Conservation (phyloP, 129 eudicot genomes). For the Escallonia herrerae region DNA sequence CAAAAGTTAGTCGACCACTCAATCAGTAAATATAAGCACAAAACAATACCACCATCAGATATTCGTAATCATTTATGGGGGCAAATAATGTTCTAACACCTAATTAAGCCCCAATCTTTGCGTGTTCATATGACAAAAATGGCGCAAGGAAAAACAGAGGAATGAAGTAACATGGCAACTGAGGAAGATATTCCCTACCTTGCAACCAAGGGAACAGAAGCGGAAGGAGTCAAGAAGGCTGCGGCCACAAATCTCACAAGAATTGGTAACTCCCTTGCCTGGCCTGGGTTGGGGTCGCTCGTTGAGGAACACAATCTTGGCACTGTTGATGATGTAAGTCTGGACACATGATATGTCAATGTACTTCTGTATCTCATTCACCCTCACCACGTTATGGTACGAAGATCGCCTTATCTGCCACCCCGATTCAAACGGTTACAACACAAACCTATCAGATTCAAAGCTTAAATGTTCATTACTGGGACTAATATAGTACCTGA, state of each 20-base stretch:
- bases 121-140: background rate
- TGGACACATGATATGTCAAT: constrained; percentile 54
- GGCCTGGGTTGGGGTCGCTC: constrained; percentile 57
- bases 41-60: background rate
- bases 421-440: background rate
- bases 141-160: constrained; percentile 7
- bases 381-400: constrained; percentile 61
- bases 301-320: constrained; percentile 50
- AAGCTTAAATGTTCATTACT: background rate
- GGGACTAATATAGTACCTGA: constrained; percentile 30
- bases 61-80: background rate
- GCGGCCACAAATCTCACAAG: constrained; percentile 43
- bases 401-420: constrained; percentile 50
- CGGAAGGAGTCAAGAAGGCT: constrained; percentile 46
- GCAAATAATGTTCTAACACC: background rate
- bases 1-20: background rate
- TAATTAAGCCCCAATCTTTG: background rate
- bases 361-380: constrained; percentile 45
- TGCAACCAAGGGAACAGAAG: constrained; percentile 61
- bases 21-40: background rate
- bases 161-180: background rate
- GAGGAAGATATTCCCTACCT: constrained; percentile 20
- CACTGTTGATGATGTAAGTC: constrained; percentile 54
- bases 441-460: background rate
- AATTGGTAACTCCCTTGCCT: constrained; percentile 41